These are phyloP conservation scores for Hibiscus syriacus DNA, from an alignment of 345 rosid genomes.

Conservation along the genomic window DNA sequence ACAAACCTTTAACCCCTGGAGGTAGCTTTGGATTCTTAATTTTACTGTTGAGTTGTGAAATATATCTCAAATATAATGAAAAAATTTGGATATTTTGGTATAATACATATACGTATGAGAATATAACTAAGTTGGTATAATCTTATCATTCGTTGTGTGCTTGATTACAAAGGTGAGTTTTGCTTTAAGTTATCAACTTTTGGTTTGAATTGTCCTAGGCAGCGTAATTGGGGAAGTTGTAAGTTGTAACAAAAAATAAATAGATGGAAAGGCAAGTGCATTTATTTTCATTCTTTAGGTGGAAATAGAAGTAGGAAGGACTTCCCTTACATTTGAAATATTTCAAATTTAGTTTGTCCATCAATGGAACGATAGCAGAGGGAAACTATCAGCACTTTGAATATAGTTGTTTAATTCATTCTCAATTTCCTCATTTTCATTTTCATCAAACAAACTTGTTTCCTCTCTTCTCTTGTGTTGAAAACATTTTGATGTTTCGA, in stretches of 20 bases:
- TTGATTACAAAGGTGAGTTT: background rate
- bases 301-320: background rate
- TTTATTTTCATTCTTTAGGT: background rate
- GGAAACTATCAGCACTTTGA: background rate
- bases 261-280: background rate
- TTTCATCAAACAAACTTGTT: background rate
- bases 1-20: conserved; percentile 50
- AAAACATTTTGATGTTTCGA: no score
- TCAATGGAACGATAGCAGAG: background rate
- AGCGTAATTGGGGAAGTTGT: background rate
- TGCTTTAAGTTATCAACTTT: no score
- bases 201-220: background rate
- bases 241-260: background rate
- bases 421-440: background rate
- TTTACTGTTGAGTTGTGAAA: background rate
- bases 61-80: background rate
- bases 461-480: background rate
- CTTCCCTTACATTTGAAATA: background rate
- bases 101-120: background rate
- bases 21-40: conserved; percentile 30
- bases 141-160: background rate
- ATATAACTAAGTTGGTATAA: background rate
- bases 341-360: background rate
- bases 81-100: background rate
- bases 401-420: background rate